A percentile compares a stretch with the other conserved stretches of the same genome.
Evolutionary conservation across 768 basidiomycete genomes (phyloP).

Genomic region (Phlebiopsis gigantea): DNA sequence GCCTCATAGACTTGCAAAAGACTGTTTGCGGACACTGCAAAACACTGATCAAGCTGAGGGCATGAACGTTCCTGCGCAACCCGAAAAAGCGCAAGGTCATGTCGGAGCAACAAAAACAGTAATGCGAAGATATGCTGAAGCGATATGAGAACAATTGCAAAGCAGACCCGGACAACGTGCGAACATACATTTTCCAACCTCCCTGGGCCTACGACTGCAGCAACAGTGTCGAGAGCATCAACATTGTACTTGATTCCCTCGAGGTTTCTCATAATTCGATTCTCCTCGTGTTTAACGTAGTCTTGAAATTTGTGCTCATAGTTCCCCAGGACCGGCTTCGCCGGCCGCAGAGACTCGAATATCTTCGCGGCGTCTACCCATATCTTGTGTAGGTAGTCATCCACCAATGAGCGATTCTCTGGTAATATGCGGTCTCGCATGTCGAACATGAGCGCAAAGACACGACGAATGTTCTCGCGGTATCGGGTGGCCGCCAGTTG

Average conservation of each 20-base stretch:
- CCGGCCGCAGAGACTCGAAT: slow-evolving; percentile 10
- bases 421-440: slow-evolving; percentile 10
- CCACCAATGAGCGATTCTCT: slow-evolving; percentile 20
- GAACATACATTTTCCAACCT: slow-evolving; percentile 29
- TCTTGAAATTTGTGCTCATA: slow-evolving; percentile 21
- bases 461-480: slow-evolving; percentile 8
- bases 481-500: slow-evolving; percentile 13
- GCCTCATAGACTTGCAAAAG: slow-evolving; percentile 15
- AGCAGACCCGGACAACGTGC: not conserved
- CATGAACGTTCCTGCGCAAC: slow-evolving; percentile 17
- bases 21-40: slow-evolving; percentile 14
- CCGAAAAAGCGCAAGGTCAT: slow-evolving; percentile 26
- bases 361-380: slow-evolving; percentile 3
- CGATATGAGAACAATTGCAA: not conserved
- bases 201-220: slow-evolving; percentile 25
- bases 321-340: slow-evolving; percentile 17
- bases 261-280: slow-evolving; percentile 23
- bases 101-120: slow-evolving; percentile 25
- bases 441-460: slow-evolving; percentile 12
- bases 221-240: slow-evolving; percentile 26
- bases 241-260: slow-evolving; percentile 27
- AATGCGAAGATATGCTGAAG: slow-evolving; percentile 9
- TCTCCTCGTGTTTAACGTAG: slow-evolving; percentile 23
- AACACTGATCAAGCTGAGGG: slow-evolving; percentile 10
- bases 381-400: slow-evolving; percentile 23